Evolutionary conservation across 1,284 basidiomycete genomes (phyloP).

Genomic region (Coniferiporia sulphurascens): DNA sequence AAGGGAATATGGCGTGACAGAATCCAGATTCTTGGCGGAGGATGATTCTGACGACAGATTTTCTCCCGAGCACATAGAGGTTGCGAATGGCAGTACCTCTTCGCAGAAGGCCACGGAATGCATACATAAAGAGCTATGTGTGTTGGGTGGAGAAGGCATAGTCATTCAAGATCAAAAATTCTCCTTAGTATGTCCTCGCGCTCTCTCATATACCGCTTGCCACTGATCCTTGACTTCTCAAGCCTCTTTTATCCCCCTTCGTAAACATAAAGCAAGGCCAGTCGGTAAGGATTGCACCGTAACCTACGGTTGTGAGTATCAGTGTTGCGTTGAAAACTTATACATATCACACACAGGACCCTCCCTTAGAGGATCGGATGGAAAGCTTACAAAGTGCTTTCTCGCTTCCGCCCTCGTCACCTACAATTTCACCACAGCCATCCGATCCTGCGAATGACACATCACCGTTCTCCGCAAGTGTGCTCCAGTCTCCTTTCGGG

Average conservation of each 20-base stretch:
- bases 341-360: background rate
- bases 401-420: background rate
- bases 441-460: background rate
- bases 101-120: no score
- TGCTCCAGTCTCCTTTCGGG: constrained; percentile 6
- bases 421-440: background rate
- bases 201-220: background rate
- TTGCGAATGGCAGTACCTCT: no score
- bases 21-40: no score
- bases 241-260: constrained; percentile 10
- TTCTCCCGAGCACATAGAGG: background rate
- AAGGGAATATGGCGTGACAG: no score
- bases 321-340: background rate
- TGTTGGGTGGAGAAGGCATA: no score
- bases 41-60: background rate
- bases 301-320: background rate
- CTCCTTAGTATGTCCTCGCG: background rate
- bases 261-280: background rate
- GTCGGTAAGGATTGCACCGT: background rate
- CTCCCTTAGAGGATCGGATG: no score
- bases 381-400: background rate
- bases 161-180: background rate
- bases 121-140: no score
- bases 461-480: background rate
- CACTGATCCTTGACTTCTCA: background rate